Percentiles rank a stretch among this genome's conserved stretches.
These are phyloP conservation scores for Cymbopogon citratus DNA, from an alignment of 176 grass and related monocot genomes.

Conservation along the genomic window DNA sequence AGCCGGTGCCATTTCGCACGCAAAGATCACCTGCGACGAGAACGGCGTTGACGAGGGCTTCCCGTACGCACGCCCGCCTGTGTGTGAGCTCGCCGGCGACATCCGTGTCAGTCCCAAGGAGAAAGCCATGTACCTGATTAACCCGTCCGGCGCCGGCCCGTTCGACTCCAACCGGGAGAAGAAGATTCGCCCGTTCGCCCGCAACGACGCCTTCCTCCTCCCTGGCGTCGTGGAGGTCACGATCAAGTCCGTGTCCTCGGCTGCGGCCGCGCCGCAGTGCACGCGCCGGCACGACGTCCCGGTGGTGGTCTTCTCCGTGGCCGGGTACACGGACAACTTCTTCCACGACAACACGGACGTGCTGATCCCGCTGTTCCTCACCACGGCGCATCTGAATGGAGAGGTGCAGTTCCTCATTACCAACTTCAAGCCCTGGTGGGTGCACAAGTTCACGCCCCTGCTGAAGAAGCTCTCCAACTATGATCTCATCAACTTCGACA, in stretches of 20 bases:
- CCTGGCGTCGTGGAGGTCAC: slow-evolving; percentile 62
- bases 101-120: slow-evolving; percentile 50
- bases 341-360: slow-evolving; percentile 94
- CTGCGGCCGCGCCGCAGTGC: slow-evolving; percentile 24
- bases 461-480: slow-evolving; percentile 63
- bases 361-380: slow-evolving; percentile 79
- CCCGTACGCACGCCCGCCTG: slow-evolving; percentile 58
- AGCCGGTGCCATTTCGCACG: background rate
- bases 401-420: slow-evolving; percentile 71
- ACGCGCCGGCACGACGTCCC: slow-evolving; percentile 55
- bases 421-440: slow-evolving; percentile 64
- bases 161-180: slow-evolving; percentile 43
- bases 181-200: slow-evolving; percentile 57
- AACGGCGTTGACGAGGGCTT: slow-evolving; percentile 62
- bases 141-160: slow-evolving; percentile 26
- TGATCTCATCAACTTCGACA: slow-evolving; percentile 70
- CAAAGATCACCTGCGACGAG: slow-evolving; percentile 61
- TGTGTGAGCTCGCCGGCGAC: slow-evolving; percentile 74
- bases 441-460: slow-evolving; percentile 50
- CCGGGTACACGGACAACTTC: slow-evolving; percentile 90
- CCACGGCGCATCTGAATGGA: slow-evolving; percentile 46
- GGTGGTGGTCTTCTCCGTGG: slow-evolving; percentile 63
- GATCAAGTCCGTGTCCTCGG: slow-evolving; percentile 50
- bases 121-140: slow-evolving; percentile 49
- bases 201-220: slow-evolving; percentile 66